phyloP scores from a whole-genome alignment of 2,329 filamentous ascomycete genomes.

The Pestalotiopsis sp. region DNA sequence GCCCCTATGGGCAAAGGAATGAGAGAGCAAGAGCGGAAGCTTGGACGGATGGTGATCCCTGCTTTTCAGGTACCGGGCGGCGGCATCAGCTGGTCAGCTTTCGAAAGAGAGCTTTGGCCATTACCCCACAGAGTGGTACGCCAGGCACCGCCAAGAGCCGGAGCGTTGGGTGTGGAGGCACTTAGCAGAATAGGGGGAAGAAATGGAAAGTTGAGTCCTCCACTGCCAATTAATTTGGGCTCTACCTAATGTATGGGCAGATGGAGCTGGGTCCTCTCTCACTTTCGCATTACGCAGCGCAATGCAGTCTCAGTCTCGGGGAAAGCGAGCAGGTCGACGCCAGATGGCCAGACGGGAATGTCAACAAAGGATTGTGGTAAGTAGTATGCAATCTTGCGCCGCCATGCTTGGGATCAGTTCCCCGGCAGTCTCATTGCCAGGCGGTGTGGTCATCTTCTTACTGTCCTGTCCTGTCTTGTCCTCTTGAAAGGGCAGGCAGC shows the following conservation, averaged over 20 bases:
- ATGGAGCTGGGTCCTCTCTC: background rate
- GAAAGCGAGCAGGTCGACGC: background rate
- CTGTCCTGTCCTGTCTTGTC: background rate
- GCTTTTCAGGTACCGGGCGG: background rate
- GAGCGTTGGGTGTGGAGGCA: conserved; percentile 5
- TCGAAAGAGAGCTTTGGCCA: background rate
- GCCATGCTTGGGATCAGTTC: no score
- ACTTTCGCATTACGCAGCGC: background rate
- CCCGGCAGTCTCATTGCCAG: no score
- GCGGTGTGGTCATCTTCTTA: background rate
- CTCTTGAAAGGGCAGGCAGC: background rate
- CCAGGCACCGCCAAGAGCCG: background rate
- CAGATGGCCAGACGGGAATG: no score
- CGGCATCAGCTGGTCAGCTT: background rate
- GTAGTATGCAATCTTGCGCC: no score
- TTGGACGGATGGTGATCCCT: conserved; percentile 1
- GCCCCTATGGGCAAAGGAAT: background rate
- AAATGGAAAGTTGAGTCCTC: background rate
- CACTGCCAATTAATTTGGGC: background rate
- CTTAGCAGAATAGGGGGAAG: background rate
- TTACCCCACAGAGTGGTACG: background rate
- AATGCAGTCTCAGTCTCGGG: background rate
- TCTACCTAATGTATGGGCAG: background rate
- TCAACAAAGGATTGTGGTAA: no score
- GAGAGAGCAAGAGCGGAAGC: background rate